These are phyloP conservation scores for Rhytidhysteron rufulum DNA, from an alignment of 2,329 filamentous ascomycete species.

Conservation along the genomic window DNA sequence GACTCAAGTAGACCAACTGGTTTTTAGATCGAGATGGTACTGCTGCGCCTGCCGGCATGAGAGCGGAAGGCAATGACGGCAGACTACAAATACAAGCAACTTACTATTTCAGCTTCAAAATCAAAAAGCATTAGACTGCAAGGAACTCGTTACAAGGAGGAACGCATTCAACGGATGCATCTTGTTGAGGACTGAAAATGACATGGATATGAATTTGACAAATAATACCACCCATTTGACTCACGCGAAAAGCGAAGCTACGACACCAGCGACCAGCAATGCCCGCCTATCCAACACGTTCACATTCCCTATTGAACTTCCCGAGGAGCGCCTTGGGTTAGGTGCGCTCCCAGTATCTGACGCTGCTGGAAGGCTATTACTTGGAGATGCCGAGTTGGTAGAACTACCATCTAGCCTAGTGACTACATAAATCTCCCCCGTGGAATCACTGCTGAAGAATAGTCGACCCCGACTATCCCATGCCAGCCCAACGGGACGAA, in stretches of 20 bases:
- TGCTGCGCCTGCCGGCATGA: no score
- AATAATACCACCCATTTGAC: no score
- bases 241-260: not conserved
- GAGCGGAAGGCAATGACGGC: no score
- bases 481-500: slow-evolving; percentile 60
- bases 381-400: slow-evolving; percentile 20
- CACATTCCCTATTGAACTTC: slow-evolving; percentile 5
- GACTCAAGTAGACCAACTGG: no score
- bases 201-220: no score
- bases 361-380: slow-evolving; percentile 6
- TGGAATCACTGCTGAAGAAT: slow-evolving; percentile 60
- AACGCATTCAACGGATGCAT: no score
- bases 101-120: no score
- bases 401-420: slow-evolving; percentile 27
- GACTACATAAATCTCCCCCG: slow-evolving; percentile 62
- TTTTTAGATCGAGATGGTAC: no score
- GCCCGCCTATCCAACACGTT: not conserved
- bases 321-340: slow-evolving; percentile 7
- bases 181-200: no score
- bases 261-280: not conserved
- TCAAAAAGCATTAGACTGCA: no score
- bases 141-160: no score
- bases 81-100: no score
- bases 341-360: slow-evolving; percentile 2
- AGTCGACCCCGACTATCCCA: slow-evolving; percentile 51